Evolutionary conservation across 331 rosid species (phyloP), one percentile per base, ranked within the genome.

Genomic region (Cydonia oblonga): DNA sequence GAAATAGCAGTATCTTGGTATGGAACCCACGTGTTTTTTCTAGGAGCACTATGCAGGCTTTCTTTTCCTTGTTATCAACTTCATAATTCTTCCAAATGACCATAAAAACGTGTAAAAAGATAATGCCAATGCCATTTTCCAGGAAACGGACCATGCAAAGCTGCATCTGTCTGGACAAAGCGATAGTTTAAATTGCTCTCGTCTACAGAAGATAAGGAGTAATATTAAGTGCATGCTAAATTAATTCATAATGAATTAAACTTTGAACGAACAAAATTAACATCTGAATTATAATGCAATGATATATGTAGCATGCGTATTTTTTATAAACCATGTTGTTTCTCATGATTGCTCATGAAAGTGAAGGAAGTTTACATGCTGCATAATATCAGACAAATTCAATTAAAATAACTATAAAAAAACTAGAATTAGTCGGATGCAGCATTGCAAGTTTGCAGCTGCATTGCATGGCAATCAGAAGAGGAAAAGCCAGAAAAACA

Each of bases 191-290:
- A 49, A 16, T 49, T 49, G 20, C 20, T 49, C 54, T 49, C 14
- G 14, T 38, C 14, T 0, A 3, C 44, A 10, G 0, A 10, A 38
- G 10, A 7, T 0, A 33, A 38, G 0, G 44, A 38, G 5, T 38
- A 38, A 38, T 10, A 4, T 10, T 38, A 38, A 38, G 0, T 38
- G 44, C 44, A 38, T 38, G 44, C 4, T 38, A 38, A 10, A 38
- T 38, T 10, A 38, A 38, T 38, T 38, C 44, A 38, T 38, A 38
- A 38, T 3, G 0, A 35, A 35, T 2, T 35, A 35, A 35, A 35
- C 12, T 35, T 35, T 1, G 0, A 38, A 38, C 14, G 5, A 38
- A 3, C 14, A 38, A 38, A 38, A 38, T 38, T 38, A 38, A 38
- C 14, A 38, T 4, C 4, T 24, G 18, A 22, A 38, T 10, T 33